A percentile compares a stretch with the other conserved stretches of the same genome.
These are phyloP conservation scores for Cryphonectria japonica DNA, from an alignment of 2,329 filamentous ascomycete genomes.

Conservation along the genomic window DNA sequence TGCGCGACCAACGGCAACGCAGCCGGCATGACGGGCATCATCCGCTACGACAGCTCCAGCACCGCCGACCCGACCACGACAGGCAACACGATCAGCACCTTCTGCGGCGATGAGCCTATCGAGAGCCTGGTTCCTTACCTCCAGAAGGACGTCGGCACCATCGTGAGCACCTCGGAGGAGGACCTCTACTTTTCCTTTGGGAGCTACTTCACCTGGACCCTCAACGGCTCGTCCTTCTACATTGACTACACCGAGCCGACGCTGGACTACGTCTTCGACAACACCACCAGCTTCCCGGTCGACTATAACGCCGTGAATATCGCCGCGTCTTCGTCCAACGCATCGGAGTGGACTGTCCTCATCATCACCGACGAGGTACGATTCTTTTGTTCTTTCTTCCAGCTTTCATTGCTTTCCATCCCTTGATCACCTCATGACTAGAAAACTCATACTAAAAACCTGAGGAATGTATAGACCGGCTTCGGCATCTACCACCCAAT, in stretches of 20 bases:
- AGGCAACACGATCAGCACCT: constrained; percentile 10
- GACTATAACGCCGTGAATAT: constrained; percentile 14
- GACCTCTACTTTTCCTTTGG: constrained; percentile 19
- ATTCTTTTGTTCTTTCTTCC: neutral
- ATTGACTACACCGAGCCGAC: constrained; percentile 30
- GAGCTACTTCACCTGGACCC: constrained; percentile 22
- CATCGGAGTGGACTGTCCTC: constrained; percentile 3
- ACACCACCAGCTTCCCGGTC: neutral
- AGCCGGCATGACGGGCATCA: constrained; percentile 29
- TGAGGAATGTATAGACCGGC: neutral
- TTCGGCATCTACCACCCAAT: constrained; percentile 34
- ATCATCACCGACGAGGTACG: constrained; percentile 25
- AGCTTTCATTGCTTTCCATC: neutral
- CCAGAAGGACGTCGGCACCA: constrained; percentile 27
- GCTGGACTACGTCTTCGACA: constrained; percentile 20
- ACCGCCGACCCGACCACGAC: constrained; percentile 12
- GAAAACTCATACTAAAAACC: neutral
- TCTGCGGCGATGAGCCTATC: constrained; percentile 14
- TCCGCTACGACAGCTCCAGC: constrained; percentile 30
- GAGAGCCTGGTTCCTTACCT: constrained; percentile 22
- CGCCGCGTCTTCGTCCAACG: neutral
- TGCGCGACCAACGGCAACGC: constrained; percentile 21
- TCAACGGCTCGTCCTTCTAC: constrained; percentile 16
- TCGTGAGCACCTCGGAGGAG: constrained; percentile 14
- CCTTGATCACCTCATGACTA: no score